Base-by-base conservation (phyloP, 129 eudicot species). In the Lactuca sativa region DNA sequence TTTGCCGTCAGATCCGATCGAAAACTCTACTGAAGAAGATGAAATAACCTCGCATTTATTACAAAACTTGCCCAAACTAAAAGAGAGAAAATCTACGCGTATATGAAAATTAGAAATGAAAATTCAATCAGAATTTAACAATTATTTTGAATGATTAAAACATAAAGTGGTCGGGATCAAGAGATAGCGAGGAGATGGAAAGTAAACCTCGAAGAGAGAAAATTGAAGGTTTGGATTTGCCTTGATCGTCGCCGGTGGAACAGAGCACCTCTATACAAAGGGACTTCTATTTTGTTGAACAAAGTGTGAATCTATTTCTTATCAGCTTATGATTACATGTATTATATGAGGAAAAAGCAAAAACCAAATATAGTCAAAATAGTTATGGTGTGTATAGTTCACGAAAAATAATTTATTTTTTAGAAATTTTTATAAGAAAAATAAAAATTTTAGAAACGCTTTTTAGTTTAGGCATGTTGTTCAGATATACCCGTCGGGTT, bases 1-100 rank as follows among this genome's bases (percentile, higher is more conserved):
- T 58, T 36, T 54, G 52, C 52, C 59, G 33, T 66, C 79, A 72
- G 74, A 75, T 75, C 79, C 41, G 73, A 66, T 66, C 48, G 43
- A 18, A 16, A 25, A 41, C 7, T 13, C 56, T 63, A 30, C 40
- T 64, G 33, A 63, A 63, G 9, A 73, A 73, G 57, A 73, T 30
- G 44, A 63, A 73, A 36, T 41, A 36, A 10, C 13, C 17, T 13
- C 6, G 11, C 15, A n/a, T 36, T 17, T 9, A 37, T 37, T 25
- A 37, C 38, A 54, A 43, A 34, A 7, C 40, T 55, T 3, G 55
- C 51, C 14, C 41, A 73, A 5, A 53, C 6, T 62, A 25, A 53
- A 53, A 72, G n/a, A 48, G 36, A 73, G 32, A 9, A 56, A n/a
- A 52, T 52, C 12, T 17, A 17, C 52, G 64, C 9, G 56, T 9